Percentiles rank a stretch among this genome's conserved stretches.
Conservation (phyloP, 2,329 filamentous ascomycete species). For the Furcasterigmium sp. region DNA sequence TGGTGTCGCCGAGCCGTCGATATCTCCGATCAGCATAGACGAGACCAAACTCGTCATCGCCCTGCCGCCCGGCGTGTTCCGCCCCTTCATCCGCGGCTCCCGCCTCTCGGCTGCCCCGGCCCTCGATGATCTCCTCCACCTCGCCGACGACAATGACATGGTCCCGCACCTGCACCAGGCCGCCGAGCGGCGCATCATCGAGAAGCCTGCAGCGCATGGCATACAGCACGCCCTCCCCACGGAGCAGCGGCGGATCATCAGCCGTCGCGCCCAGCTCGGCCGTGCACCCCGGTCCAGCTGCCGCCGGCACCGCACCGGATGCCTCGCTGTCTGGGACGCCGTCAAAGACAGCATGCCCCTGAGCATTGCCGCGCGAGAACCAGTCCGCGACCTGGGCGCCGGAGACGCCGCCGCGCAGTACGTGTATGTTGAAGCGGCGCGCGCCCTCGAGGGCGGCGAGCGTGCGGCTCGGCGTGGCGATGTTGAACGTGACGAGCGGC, state of each 20-base stretch:
- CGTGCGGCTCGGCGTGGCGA: slow-evolving; percentile 50
- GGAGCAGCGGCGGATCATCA: slow-evolving; percentile 34
- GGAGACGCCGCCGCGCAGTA: slow-evolving; percentile 39
- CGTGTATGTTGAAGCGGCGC: slow-evolving; percentile 48
- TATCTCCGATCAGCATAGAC: slow-evolving; percentile 46
- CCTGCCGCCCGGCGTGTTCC: slow-evolving; percentile 11
- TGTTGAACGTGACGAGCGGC: slow-evolving; percentile 52
- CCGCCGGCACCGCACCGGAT: slow-evolving; percentile 14
- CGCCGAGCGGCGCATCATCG: slow-evolving; percentile 28
- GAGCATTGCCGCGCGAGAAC: slow-evolving; percentile 44
- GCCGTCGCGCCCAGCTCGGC: slow-evolving; percentile 10
- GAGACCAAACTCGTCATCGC: slow-evolving; percentile 34
- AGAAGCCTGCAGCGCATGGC: slow-evolving; percentile 38
- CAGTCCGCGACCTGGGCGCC: slow-evolving; percentile 47
- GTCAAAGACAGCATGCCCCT: slow-evolving; percentile 28
- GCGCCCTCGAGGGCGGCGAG: slow-evolving; percentile 42
- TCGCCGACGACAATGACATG: slow-evolving; percentile 49
- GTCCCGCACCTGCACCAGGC: slow-evolving; percentile 42
- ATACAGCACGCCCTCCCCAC: slow-evolving; percentile 47
- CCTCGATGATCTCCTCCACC: slow-evolving; percentile 38
- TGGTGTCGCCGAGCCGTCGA: slow-evolving; percentile 32
- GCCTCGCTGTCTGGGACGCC: slow-evolving; percentile 18
- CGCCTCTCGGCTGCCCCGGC: no score
- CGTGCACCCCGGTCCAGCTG: slow-evolving; percentile 11
- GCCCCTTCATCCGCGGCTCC: no score